Percentiles rank a stretch among this genome's conserved stretches.
Conservation (phyloP, 345 rosid genomes). For the Passiflora organensis region DNA sequence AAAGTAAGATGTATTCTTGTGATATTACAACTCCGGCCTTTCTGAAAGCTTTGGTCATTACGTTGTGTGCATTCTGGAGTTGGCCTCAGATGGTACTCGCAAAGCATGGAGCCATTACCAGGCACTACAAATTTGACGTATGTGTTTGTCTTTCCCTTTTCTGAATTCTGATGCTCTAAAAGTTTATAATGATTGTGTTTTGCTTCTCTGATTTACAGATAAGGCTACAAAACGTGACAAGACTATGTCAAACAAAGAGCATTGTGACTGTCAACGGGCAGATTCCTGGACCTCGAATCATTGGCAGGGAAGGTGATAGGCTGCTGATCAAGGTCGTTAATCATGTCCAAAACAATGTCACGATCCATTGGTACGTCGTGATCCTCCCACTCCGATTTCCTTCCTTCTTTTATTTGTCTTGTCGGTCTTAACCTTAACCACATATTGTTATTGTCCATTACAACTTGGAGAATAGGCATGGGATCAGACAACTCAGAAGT, state of each 20-base stretch:
- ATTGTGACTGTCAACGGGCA: constrained; percentile 67
- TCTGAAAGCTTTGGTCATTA: constrained; percentile 9
- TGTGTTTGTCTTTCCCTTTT: not conserved
- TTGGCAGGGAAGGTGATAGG: constrained; percentile 71
- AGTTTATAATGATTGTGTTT: too few species aligned
- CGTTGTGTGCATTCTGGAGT: constrained; percentile 18
- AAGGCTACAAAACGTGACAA: constrained; percentile 54
- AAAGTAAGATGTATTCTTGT: constrained; percentile 19
- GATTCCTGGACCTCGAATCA: constrained; percentile 60
- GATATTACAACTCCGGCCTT: not conserved
- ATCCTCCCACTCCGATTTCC: not conserved
- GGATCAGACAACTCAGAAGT: constrained; percentile 40
- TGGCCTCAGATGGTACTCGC: constrained; percentile 21
- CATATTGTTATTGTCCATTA: constrained; percentile 1
- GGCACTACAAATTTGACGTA: constrained; percentile 48
- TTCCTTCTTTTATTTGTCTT: not conserved
- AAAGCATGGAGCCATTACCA: constrained; percentile 40
- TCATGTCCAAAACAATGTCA: constrained; percentile 57
- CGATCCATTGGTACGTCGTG: constrained; percentile 56
- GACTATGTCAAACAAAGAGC: constrained; percentile 65
- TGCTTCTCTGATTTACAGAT: too few species aligned
- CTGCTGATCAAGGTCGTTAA: constrained; percentile 61
- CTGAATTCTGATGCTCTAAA: too few species aligned
- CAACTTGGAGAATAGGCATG: constrained; percentile 31
- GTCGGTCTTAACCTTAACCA: not conserved